Conservation (phyloP, 73 alveolate genomes). For the Effrenium voratum region DNA sequence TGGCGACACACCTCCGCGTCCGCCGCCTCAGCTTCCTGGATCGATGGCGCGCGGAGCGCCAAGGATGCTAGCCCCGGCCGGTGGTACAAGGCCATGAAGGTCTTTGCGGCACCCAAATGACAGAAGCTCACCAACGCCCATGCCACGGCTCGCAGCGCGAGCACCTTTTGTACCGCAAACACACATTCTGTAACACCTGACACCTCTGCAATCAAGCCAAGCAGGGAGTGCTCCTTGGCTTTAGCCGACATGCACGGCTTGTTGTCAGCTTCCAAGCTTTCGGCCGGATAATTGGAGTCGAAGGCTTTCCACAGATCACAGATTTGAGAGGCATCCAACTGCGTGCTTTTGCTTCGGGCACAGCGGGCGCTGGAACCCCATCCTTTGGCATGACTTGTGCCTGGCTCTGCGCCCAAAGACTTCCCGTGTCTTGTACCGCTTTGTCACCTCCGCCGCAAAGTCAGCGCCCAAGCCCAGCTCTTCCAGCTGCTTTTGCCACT, state of each 20-base stretch:
- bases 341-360: no score
- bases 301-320: not conserved
- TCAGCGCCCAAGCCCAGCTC: no score
- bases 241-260: not conserved
- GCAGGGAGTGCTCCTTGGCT: not conserved
- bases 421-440: no score
- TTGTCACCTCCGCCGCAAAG: no score
- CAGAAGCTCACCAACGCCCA: not conserved
- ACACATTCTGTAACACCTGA: not conserved
- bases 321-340: not conserved
- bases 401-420: no score
- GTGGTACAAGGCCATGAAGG: not conserved
- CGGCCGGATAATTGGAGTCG: slow-evolving; percentile 3
- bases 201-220: not conserved
- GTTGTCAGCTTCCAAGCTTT: not conserved
- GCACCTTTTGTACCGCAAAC: not conserved
- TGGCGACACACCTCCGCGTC: not conserved
- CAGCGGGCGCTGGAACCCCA: no score
- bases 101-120: not conserved
- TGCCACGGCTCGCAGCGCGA: not conserved
- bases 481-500: no score
- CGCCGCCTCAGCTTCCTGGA: not conserved
- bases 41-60: not conserved
- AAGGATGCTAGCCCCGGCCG: not conserved
- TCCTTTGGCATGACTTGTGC: no score